Conservation (phyloP, 2,329 filamentous ascomycete species). For the Diaporthe helianthi region DNA sequence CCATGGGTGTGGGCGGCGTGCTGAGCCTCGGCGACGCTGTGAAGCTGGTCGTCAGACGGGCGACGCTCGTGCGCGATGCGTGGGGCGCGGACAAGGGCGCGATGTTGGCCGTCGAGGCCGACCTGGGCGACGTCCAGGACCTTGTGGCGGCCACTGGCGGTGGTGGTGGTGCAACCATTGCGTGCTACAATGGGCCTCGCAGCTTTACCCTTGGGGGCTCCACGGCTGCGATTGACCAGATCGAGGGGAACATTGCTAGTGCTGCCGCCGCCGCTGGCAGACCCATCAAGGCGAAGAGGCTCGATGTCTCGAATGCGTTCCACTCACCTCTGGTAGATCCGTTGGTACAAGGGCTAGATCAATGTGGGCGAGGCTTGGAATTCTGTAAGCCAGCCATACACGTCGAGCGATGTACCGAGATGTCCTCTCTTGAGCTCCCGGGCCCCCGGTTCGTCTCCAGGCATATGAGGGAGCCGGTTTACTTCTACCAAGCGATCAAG, state of each 20-base stretch:
- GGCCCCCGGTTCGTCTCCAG: background rate
- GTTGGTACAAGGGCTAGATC: conserved; percentile 37
- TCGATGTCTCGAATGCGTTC: conserved; percentile 56
- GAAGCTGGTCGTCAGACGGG: conserved; percentile 41
- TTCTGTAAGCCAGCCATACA: background rate
- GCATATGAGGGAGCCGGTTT: background rate
- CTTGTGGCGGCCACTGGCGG: background rate
- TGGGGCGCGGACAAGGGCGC: conserved; percentile 47
- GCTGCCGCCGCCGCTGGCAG: no score
- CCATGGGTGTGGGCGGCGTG: conserved; percentile 46
- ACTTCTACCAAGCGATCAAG: background rate
- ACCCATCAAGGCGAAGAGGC: conserved; percentile 44
- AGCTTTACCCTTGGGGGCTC: conserved; percentile 53
- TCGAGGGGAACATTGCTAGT: conserved; percentile 44
- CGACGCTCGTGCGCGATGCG: conserved; percentile 40
- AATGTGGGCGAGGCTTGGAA: background rate
- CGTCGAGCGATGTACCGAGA: background rate
- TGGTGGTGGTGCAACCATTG: conserved; percentile 45
- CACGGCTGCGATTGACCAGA: conserved; percentile 41
- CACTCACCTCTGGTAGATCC: conserved; percentile 52
- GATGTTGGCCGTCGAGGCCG: conserved; percentile 47
- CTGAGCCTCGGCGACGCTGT: conserved; percentile 44
- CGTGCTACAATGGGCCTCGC: conserved; percentile 54
- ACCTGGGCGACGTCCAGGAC: background rate
- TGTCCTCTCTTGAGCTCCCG: no score